Conservation (phyloP, 225 moss, liverwort and hornwort species). For the Pseudoscleropodium purum region DNA sequence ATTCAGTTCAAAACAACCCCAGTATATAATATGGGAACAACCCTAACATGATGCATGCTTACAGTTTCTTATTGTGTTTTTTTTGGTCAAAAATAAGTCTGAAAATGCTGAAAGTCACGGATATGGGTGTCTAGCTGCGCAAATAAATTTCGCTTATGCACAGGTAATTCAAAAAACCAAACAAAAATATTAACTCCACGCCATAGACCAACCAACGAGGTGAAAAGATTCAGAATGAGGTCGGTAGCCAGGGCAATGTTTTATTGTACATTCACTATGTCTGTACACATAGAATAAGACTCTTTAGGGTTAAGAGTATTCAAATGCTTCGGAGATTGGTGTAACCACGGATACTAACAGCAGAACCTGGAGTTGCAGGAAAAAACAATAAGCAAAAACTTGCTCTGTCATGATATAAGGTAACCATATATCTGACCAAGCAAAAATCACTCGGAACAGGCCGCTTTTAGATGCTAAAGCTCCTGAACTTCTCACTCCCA, state of each 20-base stretch:
- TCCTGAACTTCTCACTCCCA: neutral
- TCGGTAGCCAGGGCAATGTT: neutral
- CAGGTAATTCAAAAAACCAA: too few species aligned
- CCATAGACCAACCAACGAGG: neutral
- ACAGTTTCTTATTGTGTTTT: neutral
- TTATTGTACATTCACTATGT: neutral
- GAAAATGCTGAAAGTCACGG: neutral
- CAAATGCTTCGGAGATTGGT: neutral
- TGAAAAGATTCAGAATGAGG: neutral
- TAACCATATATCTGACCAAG: too few species aligned
- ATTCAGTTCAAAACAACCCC: neutral
- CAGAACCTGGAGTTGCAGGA: neutral
- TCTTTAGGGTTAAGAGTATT: neutral
- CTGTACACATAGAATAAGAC: neutral
- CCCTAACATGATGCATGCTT: neutral
- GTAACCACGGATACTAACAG: neutral
- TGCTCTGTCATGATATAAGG: neutral
- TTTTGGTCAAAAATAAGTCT: neutral
- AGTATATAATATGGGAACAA: neutral
- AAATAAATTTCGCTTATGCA: neutral
- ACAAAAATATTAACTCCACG: neutral
- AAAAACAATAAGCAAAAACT: neutral
- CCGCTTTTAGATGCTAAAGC: neutral
- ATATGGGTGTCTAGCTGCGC: neutral
- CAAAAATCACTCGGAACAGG: neutral